Base-by-base conservation (phyloP, 352 stramenopile species). In the Globisporangium cederbergense region DNA sequence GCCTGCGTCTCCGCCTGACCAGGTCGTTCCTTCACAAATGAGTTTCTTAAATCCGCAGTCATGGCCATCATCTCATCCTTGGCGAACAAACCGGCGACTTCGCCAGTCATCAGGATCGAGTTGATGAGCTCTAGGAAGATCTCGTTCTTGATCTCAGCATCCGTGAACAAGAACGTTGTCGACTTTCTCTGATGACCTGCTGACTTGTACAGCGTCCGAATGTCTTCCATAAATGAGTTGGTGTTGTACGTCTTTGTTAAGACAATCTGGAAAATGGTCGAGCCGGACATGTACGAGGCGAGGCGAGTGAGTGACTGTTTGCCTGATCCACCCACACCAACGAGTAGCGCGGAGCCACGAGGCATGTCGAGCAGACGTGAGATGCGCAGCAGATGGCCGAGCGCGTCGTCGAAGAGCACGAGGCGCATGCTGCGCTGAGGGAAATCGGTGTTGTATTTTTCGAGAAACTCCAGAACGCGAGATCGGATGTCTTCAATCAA, bases 31-130 rank as follows among this genome's bases (percentile, higher is more conserved):
- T 98, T 97, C 10, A 98, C 77, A 65, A 99, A 99, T 14, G 93
- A 88, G 45, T 95, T 94, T 5, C 95, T 88, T 40, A 99, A 62
- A 67, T 99, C 97, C 14, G 96, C 95, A 1, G 97, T 99, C 92
- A 99, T 99, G 14, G 96, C 96, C 89, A 99, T 98, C 91, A 99
- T 98, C 70, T 99, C 97, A 68, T 99, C 97, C 70, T 99, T 99
- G 0, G 96, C 92, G 71, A 99, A 99, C 7, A 99, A 71, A 34
- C 96, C 96, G 0, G 96, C 94, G n/a, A 99, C 95, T 80, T 99
- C 97, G 57, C 97, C 97, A 9, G 97, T 99, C 83, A 98, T 98
- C 43, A 99, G 82, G 43, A 99, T 92, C 25, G 89, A 98, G 78
- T 99, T 99, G 78, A 99, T 97, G 8, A 97, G 82, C 83, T 99